phyloP scores from a whole-genome alignment of 2,329 filamentous ascomycete species.

The Hymenoscyphus repandus region DNA sequence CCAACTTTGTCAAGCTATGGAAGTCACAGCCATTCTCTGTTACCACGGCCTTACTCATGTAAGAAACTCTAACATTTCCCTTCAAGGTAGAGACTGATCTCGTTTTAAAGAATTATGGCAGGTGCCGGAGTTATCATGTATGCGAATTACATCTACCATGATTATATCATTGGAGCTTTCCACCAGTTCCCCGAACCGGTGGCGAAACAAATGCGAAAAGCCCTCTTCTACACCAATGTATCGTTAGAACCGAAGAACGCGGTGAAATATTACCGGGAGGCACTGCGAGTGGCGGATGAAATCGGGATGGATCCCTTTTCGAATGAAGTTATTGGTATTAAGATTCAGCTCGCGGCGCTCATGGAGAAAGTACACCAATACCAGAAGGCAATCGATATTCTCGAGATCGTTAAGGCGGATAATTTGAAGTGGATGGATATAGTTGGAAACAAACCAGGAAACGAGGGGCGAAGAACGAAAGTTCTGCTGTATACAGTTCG shows the following conservation, averaged over 20 bases:
- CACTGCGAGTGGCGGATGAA: constrained; percentile 67
- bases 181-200: constrained; percentile 63
- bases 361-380: constrained; percentile 72
- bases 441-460: constrained; percentile 46
- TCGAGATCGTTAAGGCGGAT: constrained; percentile 71
- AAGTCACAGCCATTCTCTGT: constrained; percentile 27
- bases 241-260: constrained; percentile 70
- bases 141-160: constrained; percentile 28
- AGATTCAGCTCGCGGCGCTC: constrained; percentile 74
- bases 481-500: constrained; percentile 69
- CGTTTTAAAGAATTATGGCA: constrained; percentile 21
- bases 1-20: constrained; percentile 19
- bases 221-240: constrained; percentile 80
- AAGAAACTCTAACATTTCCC: constrained; percentile 1
- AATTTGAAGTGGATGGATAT: constrained; percentile 56
- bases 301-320: constrained; percentile 80
- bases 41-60: constrained; percentile 25
- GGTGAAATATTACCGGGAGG: constrained; percentile 76
- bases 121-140: constrained; percentile 25
- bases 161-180: constrained; percentile 36
- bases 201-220: constrained; percentile 73
- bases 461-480: constrained; percentile 49
- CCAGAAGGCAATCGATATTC: constrained; percentile 65
- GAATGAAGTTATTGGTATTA: constrained; percentile 85
- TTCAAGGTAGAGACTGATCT: background rate